Evolutionary conservation across 306 rosid species (phyloP).

Genomic region (Lathyrus tuberosus): DNA sequence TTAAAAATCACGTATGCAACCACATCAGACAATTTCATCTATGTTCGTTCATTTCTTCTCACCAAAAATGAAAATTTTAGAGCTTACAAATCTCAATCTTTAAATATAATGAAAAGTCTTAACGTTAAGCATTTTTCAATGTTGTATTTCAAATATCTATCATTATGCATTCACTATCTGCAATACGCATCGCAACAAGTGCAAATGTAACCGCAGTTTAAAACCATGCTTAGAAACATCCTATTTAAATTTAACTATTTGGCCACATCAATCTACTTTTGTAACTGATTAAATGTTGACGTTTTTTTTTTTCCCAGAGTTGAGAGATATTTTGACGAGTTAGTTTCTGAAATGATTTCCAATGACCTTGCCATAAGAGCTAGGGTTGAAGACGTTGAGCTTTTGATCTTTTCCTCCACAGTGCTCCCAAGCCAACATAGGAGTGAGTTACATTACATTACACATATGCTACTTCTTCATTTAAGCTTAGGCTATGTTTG

Average conservation of each 20-base stretch:
- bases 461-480: not conserved
- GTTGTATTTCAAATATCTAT: too few species aligned
- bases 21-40: too few species aligned
- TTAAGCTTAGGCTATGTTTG: not conserved
- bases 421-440: constrained; percentile 47
- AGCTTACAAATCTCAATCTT: too few species aligned
- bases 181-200: too few species aligned
- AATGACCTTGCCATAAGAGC: constrained; percentile 62
- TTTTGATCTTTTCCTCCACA: constrained; percentile 65
- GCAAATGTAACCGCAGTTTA: too few species aligned
- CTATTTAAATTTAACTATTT: not conserved
- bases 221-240: not conserved
- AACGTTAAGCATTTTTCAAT: too few species aligned
- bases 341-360: constrained; percentile 53
- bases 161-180: too few species aligned
- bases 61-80: too few species aligned
- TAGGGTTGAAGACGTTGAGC: constrained; percentile 57
- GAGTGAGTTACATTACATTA: constrained; percentile 52
- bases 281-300: not conserved
- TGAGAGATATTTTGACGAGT: constrained; percentile 46
- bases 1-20: too few species aligned
- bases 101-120: too few species aligned
- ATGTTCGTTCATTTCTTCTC: too few species aligned
- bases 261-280: not conserved
- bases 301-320: constrained; percentile 39